phyloP scores from a whole-genome alignment of 192 early-diverging fungal genomes.

The Umbelopsis vinacea region DNA sequence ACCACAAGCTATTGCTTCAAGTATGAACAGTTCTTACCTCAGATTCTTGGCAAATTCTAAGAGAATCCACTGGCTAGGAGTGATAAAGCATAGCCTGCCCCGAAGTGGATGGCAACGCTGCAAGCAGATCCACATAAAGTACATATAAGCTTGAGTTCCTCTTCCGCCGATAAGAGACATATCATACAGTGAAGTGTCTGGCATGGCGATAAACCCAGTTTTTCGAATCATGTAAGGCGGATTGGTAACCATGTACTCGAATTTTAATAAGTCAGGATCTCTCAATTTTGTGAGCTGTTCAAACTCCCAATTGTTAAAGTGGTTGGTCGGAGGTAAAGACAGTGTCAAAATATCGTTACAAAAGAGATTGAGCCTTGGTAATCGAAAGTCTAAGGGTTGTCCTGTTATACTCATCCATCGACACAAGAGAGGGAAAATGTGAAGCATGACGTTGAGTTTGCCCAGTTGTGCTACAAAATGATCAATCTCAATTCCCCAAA shows the following conservation, averaged over 20 bases:
- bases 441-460: conserved; percentile 53
- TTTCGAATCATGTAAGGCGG: conserved; percentile 66
- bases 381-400: conserved; percentile 10
- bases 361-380: conserved; percentile 50
- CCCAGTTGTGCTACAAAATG: conserved; percentile 55
- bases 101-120: conserved; percentile 47
- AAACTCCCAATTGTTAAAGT: conserved; percentile 43
- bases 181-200: conserved; percentile 55
- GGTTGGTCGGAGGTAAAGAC: conserved; percentile 35
- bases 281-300: conserved; percentile 44
- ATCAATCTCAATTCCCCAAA: conserved; percentile 65
- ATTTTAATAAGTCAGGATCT: conserved; percentile 44
- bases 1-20: background rate
- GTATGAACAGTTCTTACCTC: conserved; percentile 39
- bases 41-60: conserved; percentile 58
- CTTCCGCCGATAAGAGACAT: conserved; percentile 44
- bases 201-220: conserved; percentile 55
- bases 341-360: conserved; percentile 59
- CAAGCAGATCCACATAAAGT: conserved; percentile 62
- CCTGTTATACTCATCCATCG: conserved; percentile 27
- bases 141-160: conserved; percentile 63
- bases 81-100: conserved; percentile 59
- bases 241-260: conserved; percentile 64
- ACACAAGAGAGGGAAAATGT: conserved; percentile 52
- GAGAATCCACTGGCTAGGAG: conserved; percentile 66